Evolutionary conservation across 164 flowering plant species (phyloP), one percentile per base, ranked within the genome.

Genomic region (Sedum album): DNA sequence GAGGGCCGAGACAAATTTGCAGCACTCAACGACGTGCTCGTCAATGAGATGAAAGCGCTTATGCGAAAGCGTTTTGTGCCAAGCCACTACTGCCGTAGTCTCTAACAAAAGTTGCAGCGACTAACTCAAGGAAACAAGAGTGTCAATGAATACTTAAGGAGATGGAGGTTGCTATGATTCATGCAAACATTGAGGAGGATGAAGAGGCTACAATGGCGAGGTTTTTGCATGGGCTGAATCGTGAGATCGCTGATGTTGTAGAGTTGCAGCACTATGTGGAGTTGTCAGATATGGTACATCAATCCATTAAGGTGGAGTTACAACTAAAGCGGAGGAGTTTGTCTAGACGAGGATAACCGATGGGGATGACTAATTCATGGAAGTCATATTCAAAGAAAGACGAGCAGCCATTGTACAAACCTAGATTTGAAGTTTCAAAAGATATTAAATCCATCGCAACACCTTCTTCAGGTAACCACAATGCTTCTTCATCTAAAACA

Each of bases 131-230:
- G 67, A 5, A 31, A 66, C 1, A 66, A 33, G 63, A 46, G n/a
- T 25, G 70, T 74, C 21, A 68, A 66, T 20, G 73, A 74, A 1
- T 74, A 70, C 55, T 31, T 46, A 13, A 60, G 39, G 76, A 74
- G 63, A 57, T 70, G 67, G 67, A 69, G 73, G 26, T 66, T 3
- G 35, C 66, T 1, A 69, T 57, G 72, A 70, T 73, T 25, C 25
- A 55, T 30, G 67, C 68, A 17, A 60, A 67, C 9, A 23, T 70
- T 30, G 67, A 73, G 46, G 73, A 73, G 60, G 69, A 69, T n/a
- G 57, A n/a, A n/a, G 70, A 70, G 15, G 53, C 39, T 3, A 70
- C 69, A 14, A 60, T 73, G 72, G 68, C 63, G 6, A 7, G 69
- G 38, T 70, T 74, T 26, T 23, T 70, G 0, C 13, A 46, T 33